These are phyloP conservation scores for Tinospora cordifolia DNA, from an alignment of 164 flowering plant genomes.

Conservation along the genomic window DNA sequence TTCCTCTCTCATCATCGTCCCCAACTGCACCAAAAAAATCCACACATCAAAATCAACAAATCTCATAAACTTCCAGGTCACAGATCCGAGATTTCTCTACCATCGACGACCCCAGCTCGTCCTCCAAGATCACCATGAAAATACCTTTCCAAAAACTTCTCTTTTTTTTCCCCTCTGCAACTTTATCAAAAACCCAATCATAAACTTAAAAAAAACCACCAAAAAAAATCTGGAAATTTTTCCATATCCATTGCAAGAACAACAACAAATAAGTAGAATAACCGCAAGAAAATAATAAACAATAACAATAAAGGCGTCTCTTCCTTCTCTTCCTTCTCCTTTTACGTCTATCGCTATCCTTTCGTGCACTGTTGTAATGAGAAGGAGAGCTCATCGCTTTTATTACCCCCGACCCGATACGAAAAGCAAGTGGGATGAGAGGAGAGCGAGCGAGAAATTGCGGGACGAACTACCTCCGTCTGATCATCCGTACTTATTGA, in stretches of 20 bases:
- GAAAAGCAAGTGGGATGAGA: not conserved
- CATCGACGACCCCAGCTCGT: not conserved
- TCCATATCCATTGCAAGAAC: not conserved
- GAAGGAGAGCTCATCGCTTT: constrained; percentile 2
- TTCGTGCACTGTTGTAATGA: not conserved
- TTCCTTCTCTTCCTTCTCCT: constrained; percentile 5
- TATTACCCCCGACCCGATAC: constrained; percentile 2
- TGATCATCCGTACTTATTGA: constrained; percentile 21
- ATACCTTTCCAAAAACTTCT: constrained; percentile 14
- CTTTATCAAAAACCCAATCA: too few species aligned
- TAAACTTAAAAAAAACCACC: too few species aligned
- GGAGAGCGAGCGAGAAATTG: constrained; percentile 21
- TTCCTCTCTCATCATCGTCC: not conserved
- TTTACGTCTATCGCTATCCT: constrained; percentile 17
- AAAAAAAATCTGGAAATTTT: not conserved
- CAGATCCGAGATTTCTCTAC: constrained; percentile 5
- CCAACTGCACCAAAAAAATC: constrained; percentile 2
- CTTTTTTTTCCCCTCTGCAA: not conserved
- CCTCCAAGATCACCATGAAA: constrained; percentile 19
- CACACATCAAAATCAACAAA: not conserved
- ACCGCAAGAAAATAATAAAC: not conserved
- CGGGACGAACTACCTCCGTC: constrained; percentile 26
- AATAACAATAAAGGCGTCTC: constrained; percentile 1
- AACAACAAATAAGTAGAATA: not conserved
- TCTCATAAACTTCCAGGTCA: not conserved